phyloP scores from a whole-genome alignment of 106 monocot genomes.

The Dendrobium catenatum region DNA sequence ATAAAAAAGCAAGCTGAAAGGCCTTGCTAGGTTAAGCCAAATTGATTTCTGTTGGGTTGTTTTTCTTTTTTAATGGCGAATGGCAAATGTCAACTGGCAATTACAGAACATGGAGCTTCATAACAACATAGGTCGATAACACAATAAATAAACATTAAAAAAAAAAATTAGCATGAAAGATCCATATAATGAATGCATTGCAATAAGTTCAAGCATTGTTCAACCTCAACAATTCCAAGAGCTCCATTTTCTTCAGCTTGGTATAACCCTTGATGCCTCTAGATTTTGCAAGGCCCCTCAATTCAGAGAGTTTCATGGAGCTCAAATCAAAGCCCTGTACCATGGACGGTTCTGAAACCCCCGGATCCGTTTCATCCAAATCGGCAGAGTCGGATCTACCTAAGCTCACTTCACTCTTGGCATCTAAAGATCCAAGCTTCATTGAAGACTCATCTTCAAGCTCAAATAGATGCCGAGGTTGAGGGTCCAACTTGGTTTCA shows the following conservation, averaged over 20 bases:
- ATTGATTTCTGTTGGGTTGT: no score
- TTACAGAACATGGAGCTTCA: no score
- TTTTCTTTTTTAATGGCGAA: no score
- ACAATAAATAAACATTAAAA: no score
- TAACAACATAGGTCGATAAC: neutral
- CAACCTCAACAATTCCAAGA: constrained; percentile 42
- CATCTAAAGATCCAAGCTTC: constrained; percentile 29
- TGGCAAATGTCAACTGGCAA: no score
- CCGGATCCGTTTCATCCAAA: constrained; percentile 25
- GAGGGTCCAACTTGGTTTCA: neutral
- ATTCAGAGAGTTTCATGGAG: constrained; percentile 62
- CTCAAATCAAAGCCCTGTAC: constrained; percentile 31
- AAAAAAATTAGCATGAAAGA: neutral
- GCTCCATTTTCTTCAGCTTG: constrained; percentile 77
- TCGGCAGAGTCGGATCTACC: constrained; percentile 21
- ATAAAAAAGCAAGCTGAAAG: no score
- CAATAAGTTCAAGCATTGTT: constrained; percentile 22
- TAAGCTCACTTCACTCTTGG: constrained; percentile 12
- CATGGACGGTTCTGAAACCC: constrained; percentile 10
- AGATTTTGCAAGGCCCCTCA: constrained; percentile 76
- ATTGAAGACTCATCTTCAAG: neutral
- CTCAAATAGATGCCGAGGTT: neutral
- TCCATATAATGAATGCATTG: neutral
- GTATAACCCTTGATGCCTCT: constrained; percentile 83
- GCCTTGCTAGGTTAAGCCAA: no score